A percentile compares a stretch with the other conserved stretches of the same genome.
phyloP scores from a whole-genome alignment of 2,329 filamentous ascomycete genomes.

The Dothideomycetes sp. region DNA sequence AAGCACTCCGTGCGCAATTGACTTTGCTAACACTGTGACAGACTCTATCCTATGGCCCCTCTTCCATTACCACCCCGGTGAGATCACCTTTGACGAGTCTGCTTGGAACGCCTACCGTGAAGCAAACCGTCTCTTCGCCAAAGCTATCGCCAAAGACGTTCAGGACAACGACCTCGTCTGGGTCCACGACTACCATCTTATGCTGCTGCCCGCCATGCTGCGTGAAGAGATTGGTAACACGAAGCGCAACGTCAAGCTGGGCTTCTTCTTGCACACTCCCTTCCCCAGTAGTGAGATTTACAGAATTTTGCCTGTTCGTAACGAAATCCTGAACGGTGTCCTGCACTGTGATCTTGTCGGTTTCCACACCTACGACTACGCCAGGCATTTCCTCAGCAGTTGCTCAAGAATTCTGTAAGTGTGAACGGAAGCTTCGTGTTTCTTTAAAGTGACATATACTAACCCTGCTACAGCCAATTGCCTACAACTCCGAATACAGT shows the following conservation, averaged over 20 bases:
- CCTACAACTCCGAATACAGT: constrained; percentile 87
- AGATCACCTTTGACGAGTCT: constrained; percentile 95
- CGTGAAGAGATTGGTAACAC: constrained; percentile 65
- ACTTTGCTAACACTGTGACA: constrained; percentile 27
- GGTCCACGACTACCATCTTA: constrained; percentile 98
- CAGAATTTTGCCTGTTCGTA: constrained; percentile 84
- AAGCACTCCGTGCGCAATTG: background rate
- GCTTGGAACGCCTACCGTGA: constrained; percentile 90
- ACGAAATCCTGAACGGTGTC: constrained; percentile 77
- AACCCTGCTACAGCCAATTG: constrained; percentile 40
- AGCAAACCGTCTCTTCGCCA: constrained; percentile 85
- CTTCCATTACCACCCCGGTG: constrained; percentile 96
- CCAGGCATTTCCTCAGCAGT: constrained; percentile 92
- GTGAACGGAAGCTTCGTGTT: too few relatives aligned
- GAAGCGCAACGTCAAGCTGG: constrained; percentile 82
- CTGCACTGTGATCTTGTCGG: constrained; percentile 92
- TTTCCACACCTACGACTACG: constrained; percentile 98
- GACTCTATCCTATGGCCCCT: constrained; percentile 97
- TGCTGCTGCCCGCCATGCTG: constrained; percentile 92
- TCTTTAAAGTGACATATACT: too few relatives aligned
- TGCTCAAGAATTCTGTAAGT: constrained; percentile 83
- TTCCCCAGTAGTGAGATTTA: constrained; percentile 98
- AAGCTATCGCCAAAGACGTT: constrained; percentile 76
- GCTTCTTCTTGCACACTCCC: constrained; percentile 95
- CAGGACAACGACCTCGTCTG: constrained; percentile 91